A percentile compares a stretch with the other conserved stretches of the same genome.
These are phyloP conservation scores for Phtheirospermum japonicum DNA, from an alignment of 257 asterid genomes.

Conservation along the genomic window DNA sequence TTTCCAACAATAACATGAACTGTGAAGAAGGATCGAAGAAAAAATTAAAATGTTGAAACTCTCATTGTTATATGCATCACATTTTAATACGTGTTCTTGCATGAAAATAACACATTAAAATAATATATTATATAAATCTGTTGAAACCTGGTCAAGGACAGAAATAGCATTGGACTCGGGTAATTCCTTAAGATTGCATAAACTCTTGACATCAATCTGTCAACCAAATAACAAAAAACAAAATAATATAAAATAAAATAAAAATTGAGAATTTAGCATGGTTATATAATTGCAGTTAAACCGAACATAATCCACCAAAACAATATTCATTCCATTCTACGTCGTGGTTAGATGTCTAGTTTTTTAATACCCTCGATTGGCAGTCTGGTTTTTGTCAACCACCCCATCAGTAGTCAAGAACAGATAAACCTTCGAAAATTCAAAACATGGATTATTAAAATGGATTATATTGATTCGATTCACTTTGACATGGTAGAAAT, in stretches of 20 bases:
- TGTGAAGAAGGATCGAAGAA: constrained; percentile 31
- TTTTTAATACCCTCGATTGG: neutral
- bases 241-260: too few species aligned
- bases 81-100: constrained; percentile 7
- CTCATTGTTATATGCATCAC: constrained; percentile 16
- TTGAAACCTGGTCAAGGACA: constrained; percentile 86
- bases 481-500: too few species aligned
- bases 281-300: neutral
- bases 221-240: constrained; percentile 16
- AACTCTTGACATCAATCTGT: constrained; percentile 69
- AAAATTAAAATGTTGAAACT: constrained; percentile 18
- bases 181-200: constrained; percentile 62
- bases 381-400: neutral
- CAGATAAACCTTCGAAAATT: too few species aligned
- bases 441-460: too few species aligned
- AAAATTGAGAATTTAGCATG: too few species aligned
- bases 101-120: constrained; percentile 5
- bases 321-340: neutral
- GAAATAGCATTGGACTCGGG: constrained; percentile 70
- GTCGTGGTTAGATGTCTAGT: neutral
- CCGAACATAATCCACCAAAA: neutral
- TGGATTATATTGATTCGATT: too few species aligned
- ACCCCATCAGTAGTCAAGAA: too few species aligned
- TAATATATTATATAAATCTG: constrained; percentile 2
- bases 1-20: constrained; percentile 92